These are phyloP conservation scores for Ochetophila trinervis DNA, from an alignment of 306 rosid species.

Conservation along the genomic window DNA sequence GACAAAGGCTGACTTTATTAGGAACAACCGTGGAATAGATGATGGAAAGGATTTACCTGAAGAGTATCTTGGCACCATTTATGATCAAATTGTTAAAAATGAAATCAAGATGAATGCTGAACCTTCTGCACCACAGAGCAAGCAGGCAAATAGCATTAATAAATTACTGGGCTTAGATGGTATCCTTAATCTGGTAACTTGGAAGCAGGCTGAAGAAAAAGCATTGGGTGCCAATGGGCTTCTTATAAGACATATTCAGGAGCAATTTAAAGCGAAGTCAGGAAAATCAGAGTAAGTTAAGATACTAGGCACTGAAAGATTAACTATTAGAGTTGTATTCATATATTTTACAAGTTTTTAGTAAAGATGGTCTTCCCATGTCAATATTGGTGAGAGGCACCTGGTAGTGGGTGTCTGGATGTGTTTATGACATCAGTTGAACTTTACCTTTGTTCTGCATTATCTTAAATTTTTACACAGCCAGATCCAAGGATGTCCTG, in stretches of 20 bases:
- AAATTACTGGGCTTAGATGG: constrained; percentile 92
- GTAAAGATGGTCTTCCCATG: constrained; percentile 16
- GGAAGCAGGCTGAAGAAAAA: constrained; percentile 96
- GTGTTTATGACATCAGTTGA: constrained; percentile 8
- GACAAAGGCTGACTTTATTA: constrained; percentile 93
- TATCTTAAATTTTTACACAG: not conserved
- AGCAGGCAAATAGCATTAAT: constrained; percentile 90
- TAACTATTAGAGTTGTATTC: constrained; percentile 10
- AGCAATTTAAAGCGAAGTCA: constrained; percentile 87
- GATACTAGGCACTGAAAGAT: constrained; percentile 7
- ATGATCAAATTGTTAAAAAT: constrained; percentile 85
- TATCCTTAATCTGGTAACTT: constrained; percentile 86
- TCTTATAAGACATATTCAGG: constrained; percentile 92
- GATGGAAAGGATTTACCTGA: constrained; percentile 96
- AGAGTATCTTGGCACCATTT: constrained; percentile 85
- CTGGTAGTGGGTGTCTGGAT: not conserved
- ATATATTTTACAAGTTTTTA: constrained; percentile 12
- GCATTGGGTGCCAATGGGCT: constrained; percentile 94
- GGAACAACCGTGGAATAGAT: constrained; percentile 96
- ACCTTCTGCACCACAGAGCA: constrained; percentile 86
- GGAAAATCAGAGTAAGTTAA: constrained; percentile 96
- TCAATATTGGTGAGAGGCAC: constrained; percentile 8
- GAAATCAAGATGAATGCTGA: constrained; percentile 96
- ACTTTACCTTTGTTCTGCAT: not conserved
- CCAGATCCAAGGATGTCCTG: not conserved